These are phyloP conservation scores for Iberis amara DNA, from an alignment of 441 rosid species.

Conservation along the genomic window DNA sequence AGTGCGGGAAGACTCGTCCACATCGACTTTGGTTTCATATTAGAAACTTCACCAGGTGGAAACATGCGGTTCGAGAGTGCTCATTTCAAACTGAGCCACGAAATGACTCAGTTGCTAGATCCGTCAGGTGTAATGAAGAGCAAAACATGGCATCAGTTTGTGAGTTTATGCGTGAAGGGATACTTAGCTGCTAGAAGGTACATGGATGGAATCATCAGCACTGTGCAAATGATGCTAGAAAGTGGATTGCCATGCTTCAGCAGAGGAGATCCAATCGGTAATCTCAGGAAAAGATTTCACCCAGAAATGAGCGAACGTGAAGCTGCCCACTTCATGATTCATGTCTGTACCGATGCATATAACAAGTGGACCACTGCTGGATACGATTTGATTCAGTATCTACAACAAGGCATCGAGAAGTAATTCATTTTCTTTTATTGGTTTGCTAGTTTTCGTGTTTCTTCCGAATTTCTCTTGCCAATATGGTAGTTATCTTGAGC, in stretches of 20 bases:
- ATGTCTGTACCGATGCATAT: conserved; percentile 85
- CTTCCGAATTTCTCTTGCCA: too few relatives aligned
- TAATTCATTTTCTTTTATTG: conserved; percentile 10
- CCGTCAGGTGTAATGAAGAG: conserved; percentile 96
- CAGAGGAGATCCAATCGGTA: conserved; percentile 92
- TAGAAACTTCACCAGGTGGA: conserved; percentile 94
- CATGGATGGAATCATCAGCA: conserved; percentile 93
- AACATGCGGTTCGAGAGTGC: conserved; percentile 98
- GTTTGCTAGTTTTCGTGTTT: too few relatives aligned
- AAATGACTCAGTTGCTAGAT: conserved; percentile 95
- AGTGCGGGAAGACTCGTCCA: conserved; percentile 92
- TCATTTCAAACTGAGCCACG: conserved; percentile 97
- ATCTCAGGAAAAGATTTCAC: conserved; percentile 83
- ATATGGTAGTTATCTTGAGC: too few relatives aligned
- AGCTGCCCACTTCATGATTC: conserved; percentile 91
- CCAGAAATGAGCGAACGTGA: conserved; percentile 98
- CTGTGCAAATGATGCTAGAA: conserved; percentile 82
- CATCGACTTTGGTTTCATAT: conserved; percentile 92
- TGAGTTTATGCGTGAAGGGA: conserved; percentile 87
- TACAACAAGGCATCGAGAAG: conserved; percentile 98
- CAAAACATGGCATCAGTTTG: conserved; percentile 78
- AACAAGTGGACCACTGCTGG: conserved; percentile 98
- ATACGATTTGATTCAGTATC: conserved; percentile 89
- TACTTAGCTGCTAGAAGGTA: conserved; percentile 83
- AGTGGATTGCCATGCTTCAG: conserved; percentile 97